Conservation (phyloP, 2,329 filamentous ascomycete genomes). For the Arthroderma uncinatum region DNA sequence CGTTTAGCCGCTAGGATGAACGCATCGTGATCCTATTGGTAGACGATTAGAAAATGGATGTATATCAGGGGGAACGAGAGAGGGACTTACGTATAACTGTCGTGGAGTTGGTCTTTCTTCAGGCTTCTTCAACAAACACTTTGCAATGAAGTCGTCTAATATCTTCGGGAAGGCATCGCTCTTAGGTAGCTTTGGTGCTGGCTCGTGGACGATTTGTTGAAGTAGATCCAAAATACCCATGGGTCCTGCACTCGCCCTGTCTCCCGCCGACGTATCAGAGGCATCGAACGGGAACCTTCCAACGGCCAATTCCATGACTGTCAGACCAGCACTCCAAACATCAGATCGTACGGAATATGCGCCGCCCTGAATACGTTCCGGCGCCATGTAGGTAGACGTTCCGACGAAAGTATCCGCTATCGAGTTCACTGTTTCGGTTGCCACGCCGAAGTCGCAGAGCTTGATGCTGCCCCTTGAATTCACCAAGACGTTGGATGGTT, state of each 20-base stretch:
- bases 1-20: slow-evolving; percentile 95
- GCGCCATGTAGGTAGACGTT: slow-evolving; percentile 98
- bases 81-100: slow-evolving; percentile 69
- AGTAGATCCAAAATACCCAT: slow-evolving; percentile 92
- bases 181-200: slow-evolving; percentile 84
- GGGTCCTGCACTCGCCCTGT: slow-evolving; percentile 56
- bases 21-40: slow-evolving; percentile 66
- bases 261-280: slow-evolving; percentile 64
- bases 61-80: background rate
- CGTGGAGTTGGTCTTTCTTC: slow-evolving; percentile 83
- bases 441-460: slow-evolving; percentile 97
- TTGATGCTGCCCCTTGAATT: slow-evolving; percentile 94
- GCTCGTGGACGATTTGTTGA: slow-evolving; percentile 95
- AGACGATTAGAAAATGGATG: background rate
- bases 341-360: slow-evolving; percentile 97
- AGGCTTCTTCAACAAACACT: slow-evolving; percentile 83
- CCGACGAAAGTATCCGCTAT: slow-evolving; percentile 97
- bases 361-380: slow-evolving; percentile 91
- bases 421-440: slow-evolving; percentile 92
- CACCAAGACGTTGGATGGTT: slow-evolving; percentile 92
- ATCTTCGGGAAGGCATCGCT: slow-evolving; percentile 95
- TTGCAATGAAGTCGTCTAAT: slow-evolving; percentile 92
- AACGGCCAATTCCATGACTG: slow-evolving; percentile 94
- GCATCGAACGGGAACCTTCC: slow-evolving; percentile 90
- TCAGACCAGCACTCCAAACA: slow-evolving; percentile 94